Conservation (phyloP, 441 rosid genomes). For the Cnidoscolus chayamansa region DNA sequence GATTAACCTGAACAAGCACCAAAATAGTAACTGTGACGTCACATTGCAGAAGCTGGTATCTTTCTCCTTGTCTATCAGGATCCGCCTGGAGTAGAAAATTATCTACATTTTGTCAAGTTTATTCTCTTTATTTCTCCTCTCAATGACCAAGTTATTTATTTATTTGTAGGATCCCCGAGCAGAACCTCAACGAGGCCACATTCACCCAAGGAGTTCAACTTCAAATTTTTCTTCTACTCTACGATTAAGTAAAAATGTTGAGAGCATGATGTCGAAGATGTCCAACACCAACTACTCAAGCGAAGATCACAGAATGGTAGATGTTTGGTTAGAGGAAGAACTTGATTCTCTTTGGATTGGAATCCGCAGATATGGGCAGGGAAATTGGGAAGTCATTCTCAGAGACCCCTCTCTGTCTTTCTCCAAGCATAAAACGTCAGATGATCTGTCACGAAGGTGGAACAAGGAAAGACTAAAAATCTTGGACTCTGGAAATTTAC, state of each 20-base stretch:
- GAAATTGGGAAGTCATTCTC: slow-evolving; percentile 75
- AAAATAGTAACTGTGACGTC: slow-evolving; percentile 35
- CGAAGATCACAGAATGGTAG: slow-evolving; percentile 36
- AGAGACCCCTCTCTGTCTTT: slow-evolving; percentile 66
- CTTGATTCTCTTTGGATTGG: slow-evolving; percentile 96
- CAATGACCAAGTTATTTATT: neutral
- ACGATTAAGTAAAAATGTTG: neutral
- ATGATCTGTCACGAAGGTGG: slow-evolving; percentile 66
- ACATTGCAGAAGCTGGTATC: slow-evolving; percentile 7
- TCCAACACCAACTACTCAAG: neutral
- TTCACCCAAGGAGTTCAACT: slow-evolving; percentile 19
- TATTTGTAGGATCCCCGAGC: slow-evolving; percentile 26
- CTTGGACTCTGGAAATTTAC: slow-evolving; percentile 38
- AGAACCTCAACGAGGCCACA: slow-evolving; percentile 18
- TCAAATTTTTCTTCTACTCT: slow-evolving; percentile 1
- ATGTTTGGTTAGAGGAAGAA: slow-evolving; percentile 83
- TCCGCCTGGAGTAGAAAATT: neutral
- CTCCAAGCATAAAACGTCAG: slow-evolving; percentile 49
- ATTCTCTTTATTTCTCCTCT: neutral
- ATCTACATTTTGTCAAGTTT: neutral
- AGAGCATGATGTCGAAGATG: neutral
- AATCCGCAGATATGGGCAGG: slow-evolving; percentile 79
- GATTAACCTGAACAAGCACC: slow-evolving; percentile 58
- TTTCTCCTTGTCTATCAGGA: neutral
- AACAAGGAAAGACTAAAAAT: slow-evolving; percentile 67